phyloP scores from a whole-genome alignment of 306 rosid species.

The Glycine latifolia region DNA sequence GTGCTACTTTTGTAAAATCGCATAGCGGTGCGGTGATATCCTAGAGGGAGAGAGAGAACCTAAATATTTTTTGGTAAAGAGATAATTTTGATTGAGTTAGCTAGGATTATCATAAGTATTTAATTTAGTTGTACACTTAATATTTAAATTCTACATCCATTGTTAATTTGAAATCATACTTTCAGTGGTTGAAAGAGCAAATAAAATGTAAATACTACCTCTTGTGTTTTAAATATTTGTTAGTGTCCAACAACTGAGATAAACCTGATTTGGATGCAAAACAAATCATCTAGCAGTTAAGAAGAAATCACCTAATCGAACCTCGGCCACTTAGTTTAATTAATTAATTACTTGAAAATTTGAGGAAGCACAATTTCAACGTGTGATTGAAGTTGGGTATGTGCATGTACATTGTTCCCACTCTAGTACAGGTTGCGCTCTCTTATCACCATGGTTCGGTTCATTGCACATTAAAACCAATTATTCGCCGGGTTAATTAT shows the following conservation, averaged over 20 bases:
- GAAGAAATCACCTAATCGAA: no score
- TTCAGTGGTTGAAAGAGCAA: no score
- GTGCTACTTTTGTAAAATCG: slow-evolving; percentile 18
- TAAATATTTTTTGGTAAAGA: no score
- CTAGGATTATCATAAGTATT: no score
- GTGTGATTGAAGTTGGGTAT: background rate
- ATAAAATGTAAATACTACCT: no score
- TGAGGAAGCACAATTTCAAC: background rate
- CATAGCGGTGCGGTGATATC: background rate
- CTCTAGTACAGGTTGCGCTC: background rate
- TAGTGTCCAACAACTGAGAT: background rate
- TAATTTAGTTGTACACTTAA: no score
- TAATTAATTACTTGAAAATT: background rate
- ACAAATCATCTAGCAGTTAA: background rate
- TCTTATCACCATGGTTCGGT: background rate
- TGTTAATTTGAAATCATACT: no score
- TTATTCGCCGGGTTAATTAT: background rate
- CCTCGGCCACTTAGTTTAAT: no score
- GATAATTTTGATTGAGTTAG: no score
- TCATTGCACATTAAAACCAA: background rate
- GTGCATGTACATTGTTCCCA: background rate
- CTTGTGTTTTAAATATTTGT: no score
- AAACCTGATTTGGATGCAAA: background rate
- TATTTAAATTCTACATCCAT: no score
- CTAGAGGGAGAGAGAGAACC: background rate